Evolutionary conservation across 2,329 filamentous ascomycete genomes (phyloP).

Genomic region (Calcarisporium arbuscula): DNA sequence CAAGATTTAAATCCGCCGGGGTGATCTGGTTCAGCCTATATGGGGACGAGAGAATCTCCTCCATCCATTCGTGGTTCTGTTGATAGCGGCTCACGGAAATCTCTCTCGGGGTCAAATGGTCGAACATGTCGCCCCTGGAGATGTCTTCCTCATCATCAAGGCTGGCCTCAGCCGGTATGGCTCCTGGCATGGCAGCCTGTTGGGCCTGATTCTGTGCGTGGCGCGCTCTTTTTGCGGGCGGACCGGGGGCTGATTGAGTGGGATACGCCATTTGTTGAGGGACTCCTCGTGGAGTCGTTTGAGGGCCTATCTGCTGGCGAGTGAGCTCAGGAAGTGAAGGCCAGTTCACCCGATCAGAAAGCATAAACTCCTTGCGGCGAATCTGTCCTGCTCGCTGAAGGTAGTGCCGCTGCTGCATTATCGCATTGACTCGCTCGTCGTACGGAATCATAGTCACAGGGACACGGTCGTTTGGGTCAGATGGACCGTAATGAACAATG

Average conservation of each 20-base stretch:
- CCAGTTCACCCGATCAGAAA: constrained; percentile 85
- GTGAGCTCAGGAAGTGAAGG: constrained; percentile 64
- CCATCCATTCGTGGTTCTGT: constrained; percentile 99
- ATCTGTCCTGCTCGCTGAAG: constrained; percentile 74
- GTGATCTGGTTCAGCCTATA: constrained; percentile 81
- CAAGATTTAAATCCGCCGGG: constrained; percentile 80
- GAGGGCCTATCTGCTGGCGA: constrained; percentile 44
- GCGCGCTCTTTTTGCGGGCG: constrained; percentile 49
- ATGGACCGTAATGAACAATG: constrained; percentile 83
- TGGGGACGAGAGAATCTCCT: constrained; percentile 87
- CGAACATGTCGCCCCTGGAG: constrained; percentile 80
- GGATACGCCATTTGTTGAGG: constrained; percentile 60
- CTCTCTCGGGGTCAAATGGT: constrained; percentile 81
- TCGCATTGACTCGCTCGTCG: constrained; percentile 52
- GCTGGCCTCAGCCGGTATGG: constrained; percentile 32
- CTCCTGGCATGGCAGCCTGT: constrained; percentile 22
- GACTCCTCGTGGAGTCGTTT: constrained; percentile 39
- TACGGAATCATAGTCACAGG: constrained; percentile 62
- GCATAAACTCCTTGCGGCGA: constrained; percentile 87
- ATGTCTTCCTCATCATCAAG: constrained; percentile 89
- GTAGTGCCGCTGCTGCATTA: constrained; percentile 56
- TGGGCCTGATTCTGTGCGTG: constrained; percentile 37
- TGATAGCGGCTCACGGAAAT: constrained; percentile 82
- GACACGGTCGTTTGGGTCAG: constrained; percentile 67
- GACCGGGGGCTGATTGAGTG: constrained; percentile 41